Conservation (phyloP, 805 yeast genomes). For the Kluyveromyces siamensis region DNA sequence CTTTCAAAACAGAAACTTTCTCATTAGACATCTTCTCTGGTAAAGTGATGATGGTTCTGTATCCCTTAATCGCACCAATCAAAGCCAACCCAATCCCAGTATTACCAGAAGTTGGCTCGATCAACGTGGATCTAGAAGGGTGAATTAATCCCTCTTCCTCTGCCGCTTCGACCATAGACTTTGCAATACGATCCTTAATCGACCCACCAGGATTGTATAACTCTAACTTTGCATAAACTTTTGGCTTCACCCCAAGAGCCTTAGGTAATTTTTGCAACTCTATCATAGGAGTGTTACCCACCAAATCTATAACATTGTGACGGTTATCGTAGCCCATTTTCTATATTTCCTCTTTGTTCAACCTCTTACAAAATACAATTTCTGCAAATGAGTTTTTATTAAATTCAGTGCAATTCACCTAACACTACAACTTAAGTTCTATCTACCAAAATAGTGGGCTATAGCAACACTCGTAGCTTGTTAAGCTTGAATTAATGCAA, state of each 20-base stretch:
- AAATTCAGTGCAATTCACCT: no score
- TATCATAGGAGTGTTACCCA: slow-evolving; percentile 80
- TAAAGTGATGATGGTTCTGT: slow-evolving; percentile 76
- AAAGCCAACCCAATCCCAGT: slow-evolving; percentile 87
- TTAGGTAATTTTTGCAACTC: slow-evolving; percentile 69
- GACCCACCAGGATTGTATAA: slow-evolving; percentile 86
- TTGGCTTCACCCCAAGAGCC: slow-evolving; percentile 64
- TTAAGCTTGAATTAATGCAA: no score
- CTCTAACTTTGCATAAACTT: slow-evolving; percentile 66
- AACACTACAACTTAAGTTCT: no score
- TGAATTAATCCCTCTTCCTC: slow-evolving; percentile 68
- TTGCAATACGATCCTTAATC: slow-evolving; percentile 81
- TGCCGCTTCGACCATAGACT: slow-evolving; percentile 79
- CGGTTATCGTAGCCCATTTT: slow-evolving; percentile 3
- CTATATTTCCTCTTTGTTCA: neutral
- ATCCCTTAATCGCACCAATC: slow-evolving; percentile 80
- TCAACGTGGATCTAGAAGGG: slow-evolving; percentile 70
- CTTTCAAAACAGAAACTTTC: slow-evolving; percentile 79
- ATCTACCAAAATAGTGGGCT: no score
- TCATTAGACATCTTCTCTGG: slow-evolving; percentile 93
- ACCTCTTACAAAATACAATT: neutral
- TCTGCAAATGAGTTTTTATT: no score
- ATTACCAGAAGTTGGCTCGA: slow-evolving; percentile 87
- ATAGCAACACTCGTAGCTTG: no score
- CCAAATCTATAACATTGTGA: slow-evolving; percentile 49